Conservation (phyloP, 441 rosid genomes). For the Populus hybrid region DNA sequence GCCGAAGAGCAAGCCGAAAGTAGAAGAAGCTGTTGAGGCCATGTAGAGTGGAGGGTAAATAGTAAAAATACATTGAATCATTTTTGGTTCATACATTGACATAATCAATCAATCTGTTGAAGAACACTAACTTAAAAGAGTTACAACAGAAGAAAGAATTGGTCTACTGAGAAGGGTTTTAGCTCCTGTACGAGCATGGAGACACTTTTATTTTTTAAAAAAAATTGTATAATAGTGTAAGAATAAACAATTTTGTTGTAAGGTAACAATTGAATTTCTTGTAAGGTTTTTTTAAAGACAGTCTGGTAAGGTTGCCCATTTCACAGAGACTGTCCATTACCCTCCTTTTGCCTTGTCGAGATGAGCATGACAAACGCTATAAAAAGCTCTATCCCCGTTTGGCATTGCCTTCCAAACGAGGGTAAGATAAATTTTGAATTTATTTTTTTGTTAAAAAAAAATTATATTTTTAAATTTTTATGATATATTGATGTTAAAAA, state of each 20-base stretch:
- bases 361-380: no score
- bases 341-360: no score
- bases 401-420: no score
- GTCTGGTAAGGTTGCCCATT: not conserved
- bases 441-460: no score
- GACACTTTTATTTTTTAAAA: not conserved
- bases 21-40: conserved; percentile 50
- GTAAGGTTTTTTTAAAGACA: not conserved
- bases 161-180: not conserved
- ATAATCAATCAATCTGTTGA: not conserved
- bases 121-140: not conserved
- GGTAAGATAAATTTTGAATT: no score
- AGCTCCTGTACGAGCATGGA: not conserved
- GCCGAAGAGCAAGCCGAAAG: conserved; percentile 55
- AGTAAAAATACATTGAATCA: not conserved
- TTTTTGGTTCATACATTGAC: not conserved
- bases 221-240: not conserved
- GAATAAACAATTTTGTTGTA: not conserved
- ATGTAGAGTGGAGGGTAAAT: conserved; percentile 6
- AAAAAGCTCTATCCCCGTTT: no score
- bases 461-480: no score
- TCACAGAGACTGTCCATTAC: not conserved
- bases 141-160: not conserved
- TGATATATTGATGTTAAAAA: no score
- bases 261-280: not conserved